A percentile compares a stretch with the other conserved stretches of the same genome.
These are phyloP conservation scores for Agrocybe praecox DNA, from an alignment of 768 basidiomycete species.

Conservation along the genomic window DNA sequence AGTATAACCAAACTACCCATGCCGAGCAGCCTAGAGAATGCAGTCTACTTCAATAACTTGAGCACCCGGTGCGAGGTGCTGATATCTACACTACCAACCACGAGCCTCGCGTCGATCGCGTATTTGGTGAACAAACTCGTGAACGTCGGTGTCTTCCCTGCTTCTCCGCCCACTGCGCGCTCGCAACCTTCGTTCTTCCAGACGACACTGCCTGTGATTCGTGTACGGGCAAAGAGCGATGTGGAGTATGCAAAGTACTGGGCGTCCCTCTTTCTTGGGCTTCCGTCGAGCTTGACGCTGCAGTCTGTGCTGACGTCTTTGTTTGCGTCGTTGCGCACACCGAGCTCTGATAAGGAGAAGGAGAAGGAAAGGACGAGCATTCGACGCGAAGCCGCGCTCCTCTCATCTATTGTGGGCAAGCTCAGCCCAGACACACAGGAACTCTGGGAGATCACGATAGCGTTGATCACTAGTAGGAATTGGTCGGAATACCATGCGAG, in stretches of 20 bases:
- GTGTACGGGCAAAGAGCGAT: conserved; percentile 24
- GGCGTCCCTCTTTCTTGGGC: conserved; percentile 43
- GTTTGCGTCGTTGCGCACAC: conserved; percentile 45
- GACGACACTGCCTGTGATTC: conserved; percentile 50
- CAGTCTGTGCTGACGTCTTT: conserved; percentile 64
- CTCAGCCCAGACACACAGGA: conserved; percentile 44
- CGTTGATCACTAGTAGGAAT: conserved; percentile 49
- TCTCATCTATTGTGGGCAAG: conserved; percentile 56
- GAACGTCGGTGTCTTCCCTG: conserved; percentile 67
- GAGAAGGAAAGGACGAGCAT: conserved; percentile 32
- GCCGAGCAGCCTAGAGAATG: conserved; percentile 56
- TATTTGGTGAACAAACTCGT: conserved; percentile 69
- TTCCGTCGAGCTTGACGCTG: conserved; percentile 54
- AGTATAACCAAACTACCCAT: too few species aligned
- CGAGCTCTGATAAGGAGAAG: conserved; percentile 13
- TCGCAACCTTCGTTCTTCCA: conserved; percentile 76
- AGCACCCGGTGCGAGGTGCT: conserved; percentile 55
- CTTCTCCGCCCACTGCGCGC: conserved; percentile 46
- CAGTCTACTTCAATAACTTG: conserved; percentile 55
- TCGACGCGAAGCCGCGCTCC: conserved; percentile 51
- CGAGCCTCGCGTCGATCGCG: conserved; percentile 40
- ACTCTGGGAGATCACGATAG: conserved; percentile 50
- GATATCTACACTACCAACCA: conserved; percentile 42
- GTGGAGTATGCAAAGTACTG: conserved; percentile 56
- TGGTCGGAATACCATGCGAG: conserved; percentile 65